phyloP scores from a whole-genome alignment of 805 yeast species.

The Hanseniaspora taiwanica region DNA sequence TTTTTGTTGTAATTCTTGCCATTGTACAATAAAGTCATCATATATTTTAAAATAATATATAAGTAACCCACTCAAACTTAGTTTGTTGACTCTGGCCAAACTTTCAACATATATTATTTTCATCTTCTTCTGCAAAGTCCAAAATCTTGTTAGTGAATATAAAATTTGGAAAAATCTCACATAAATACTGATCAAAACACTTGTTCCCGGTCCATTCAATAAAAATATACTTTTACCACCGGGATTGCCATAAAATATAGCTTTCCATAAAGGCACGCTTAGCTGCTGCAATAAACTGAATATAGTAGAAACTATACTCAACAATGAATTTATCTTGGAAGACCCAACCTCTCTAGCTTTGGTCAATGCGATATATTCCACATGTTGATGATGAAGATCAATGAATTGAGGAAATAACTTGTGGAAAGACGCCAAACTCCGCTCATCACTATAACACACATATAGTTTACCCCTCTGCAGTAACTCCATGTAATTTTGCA shows the following conservation, averaged over 20 bases:
- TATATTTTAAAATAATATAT: conserved; percentile 45
- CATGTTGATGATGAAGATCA: conserved; percentile 4
- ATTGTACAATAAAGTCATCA: conserved; percentile 78
- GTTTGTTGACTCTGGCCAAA: conserved; percentile 61
- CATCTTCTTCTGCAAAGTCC: conserved; percentile 20
- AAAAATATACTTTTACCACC: not conserved
- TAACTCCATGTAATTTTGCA: conserved; percentile 27
- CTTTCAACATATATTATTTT: conserved; percentile 69
- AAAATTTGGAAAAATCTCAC: conserved; percentile 16
- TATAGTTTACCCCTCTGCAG: conserved; percentile 31
- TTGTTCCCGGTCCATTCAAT: conserved; percentile 27
- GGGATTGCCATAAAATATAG: not conserved
- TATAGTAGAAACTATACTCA: conserved; percentile 24
- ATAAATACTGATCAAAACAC: conserved; percentile 21
- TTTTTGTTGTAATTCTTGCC: conserved; percentile 47
- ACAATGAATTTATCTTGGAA: conserved; percentile 17
- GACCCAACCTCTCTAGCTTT: conserved; percentile 30
- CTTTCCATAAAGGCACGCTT: not conserved
- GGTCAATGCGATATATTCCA: conserved; percentile 14
- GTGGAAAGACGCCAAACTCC: conserved; percentile 28
- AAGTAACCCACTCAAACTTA: conserved; percentile 68
- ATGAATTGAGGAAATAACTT: conserved; percentile 5
- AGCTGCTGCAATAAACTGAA: not conserved
- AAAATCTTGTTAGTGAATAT: conserved; percentile 5
- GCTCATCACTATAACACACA: conserved; percentile 22